phyloP scores from a whole-genome alignment of 768 basidiomycete genomes.

The Russula olivacea region DNA sequence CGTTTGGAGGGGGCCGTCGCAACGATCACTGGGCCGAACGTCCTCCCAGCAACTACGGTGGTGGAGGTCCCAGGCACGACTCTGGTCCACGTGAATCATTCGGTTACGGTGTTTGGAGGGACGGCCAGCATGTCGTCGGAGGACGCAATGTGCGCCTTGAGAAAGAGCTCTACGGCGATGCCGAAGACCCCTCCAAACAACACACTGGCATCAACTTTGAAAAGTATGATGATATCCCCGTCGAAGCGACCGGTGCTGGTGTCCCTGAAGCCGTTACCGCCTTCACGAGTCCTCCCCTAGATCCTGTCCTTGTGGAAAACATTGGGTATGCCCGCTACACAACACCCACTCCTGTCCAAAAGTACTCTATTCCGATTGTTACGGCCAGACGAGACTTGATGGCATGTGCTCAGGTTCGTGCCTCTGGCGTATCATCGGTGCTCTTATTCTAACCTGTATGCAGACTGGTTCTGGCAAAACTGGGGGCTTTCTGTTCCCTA shows the following conservation, averaged over 20 bases:
- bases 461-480: slow-evolving; percentile 99
- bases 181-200: slow-evolving; percentile 77
- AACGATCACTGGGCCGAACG: slow-evolving; percentile 35
- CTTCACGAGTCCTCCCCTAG: slow-evolving; percentile 86
- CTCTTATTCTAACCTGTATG: slow-evolving; percentile 21
- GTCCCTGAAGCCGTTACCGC: slow-evolving; percentile 92
- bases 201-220: slow-evolving; percentile 99
- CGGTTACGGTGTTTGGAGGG: slow-evolving; percentile 78
- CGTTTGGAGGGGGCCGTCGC: slow-evolving; percentile 39
- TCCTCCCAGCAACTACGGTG: slow-evolving; percentile 37
- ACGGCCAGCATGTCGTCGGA: slow-evolving; percentile 83
- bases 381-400: slow-evolving; percentile 83
- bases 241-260: slow-evolving; percentile 93
- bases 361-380: slow-evolving; percentile 99
- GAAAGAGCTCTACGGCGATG: slow-evolving; percentile 93
- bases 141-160: slow-evolving; percentile 81
- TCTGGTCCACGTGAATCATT: slow-evolving; percentile 45
- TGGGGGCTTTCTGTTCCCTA: slow-evolving; percentile 98
- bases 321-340: slow-evolving; percentile 89
- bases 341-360: slow-evolving; percentile 97
- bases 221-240: slow-evolving; percentile 99
- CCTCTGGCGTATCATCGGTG: slow-evolving; percentile 14
- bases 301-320: slow-evolving; percentile 92
- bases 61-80: slow-evolving; percentile 35
- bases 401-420: slow-evolving; percentile 84